These are phyloP conservation scores for Chlorociboria aeruginascens DNA, from an alignment of 495 filamentous ascomycete genomes.

Conservation along the genomic window DNA sequence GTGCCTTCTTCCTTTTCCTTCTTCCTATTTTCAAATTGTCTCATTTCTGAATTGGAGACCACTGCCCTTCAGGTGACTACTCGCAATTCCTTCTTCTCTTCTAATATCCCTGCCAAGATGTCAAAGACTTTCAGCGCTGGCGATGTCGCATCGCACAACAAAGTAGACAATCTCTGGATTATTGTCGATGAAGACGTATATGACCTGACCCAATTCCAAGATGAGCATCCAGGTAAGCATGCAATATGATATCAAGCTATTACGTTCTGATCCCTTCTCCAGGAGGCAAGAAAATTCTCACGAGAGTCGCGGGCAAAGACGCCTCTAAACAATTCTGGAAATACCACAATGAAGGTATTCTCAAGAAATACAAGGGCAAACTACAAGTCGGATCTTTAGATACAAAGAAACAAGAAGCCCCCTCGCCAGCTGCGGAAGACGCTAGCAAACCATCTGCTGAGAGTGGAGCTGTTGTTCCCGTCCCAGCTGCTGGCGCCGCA, in stretches of 20 bases:
- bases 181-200: conserved; percentile 94
- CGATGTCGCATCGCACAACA: conserved; percentile 88
- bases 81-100: no score
- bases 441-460: conserved; percentile 37
- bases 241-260: background rate
- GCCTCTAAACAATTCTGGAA: conserved; percentile 99
- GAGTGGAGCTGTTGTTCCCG: conserved; percentile 33
- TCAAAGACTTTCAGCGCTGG: conserved; percentile 71
- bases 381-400: conserved; percentile 87
- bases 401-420: conserved; percentile 55
- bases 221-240: conserved; percentile 75
- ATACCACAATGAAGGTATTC: conserved; percentile 86
- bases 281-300: conserved; percentile 97
- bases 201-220: conserved; percentile 87
- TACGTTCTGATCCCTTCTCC: conserved; percentile 7
- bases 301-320: conserved; percentile 89
- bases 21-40: no score
- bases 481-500: conserved; percentile 39
- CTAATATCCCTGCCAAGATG: conserved; percentile 41
- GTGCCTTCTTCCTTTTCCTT: no score
- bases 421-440: conserved; percentile 40
- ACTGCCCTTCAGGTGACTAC: no score
- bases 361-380: conserved; percentile 88
- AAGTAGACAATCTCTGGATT: conserved; percentile 74
- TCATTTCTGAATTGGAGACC: no score